Conservation (phyloP, 73 alveolate genomes). For the Stentor coeruleus region DNA sequence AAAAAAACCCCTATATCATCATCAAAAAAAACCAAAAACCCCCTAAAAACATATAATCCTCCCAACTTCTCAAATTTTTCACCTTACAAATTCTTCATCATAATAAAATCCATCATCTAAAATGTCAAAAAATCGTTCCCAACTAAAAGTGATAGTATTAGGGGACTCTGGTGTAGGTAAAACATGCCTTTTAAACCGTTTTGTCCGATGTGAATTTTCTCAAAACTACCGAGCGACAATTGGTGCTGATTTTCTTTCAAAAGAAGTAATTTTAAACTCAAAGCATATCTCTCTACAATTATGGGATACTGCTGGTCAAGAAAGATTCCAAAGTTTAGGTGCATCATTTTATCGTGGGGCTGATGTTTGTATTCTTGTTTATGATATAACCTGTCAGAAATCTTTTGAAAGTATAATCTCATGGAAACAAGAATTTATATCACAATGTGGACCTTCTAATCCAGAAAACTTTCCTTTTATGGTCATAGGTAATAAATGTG, state of each 20-base stretch:
- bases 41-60: no score
- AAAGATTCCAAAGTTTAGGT: constrained; percentile 67
- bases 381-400: constrained; percentile 27
- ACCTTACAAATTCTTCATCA: no score
- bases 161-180: no score
- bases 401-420: background rate
- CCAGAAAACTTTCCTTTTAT: constrained; percentile 32
- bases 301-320: constrained; percentile 98
- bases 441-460: constrained; percentile 9
- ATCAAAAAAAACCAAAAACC: no score
- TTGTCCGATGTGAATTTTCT: no score
- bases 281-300: no score
- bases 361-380: constrained; percentile 33
- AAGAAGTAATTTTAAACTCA: constrained; percentile 70
- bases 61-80: no score
- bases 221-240: constrained; percentile 82
- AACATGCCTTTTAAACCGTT: no score
- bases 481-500: constrained; percentile 32
- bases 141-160: no score
- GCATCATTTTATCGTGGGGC: constrained; percentile 32
- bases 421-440: constrained; percentile 25
- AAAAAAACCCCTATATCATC: no score
- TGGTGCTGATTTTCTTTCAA: constrained; percentile 94
- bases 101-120: no score
- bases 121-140: no score